Base-by-base conservation (phyloP, 2,329 filamentous ascomycete species). In the Neonectria neomacrospora region DNA sequence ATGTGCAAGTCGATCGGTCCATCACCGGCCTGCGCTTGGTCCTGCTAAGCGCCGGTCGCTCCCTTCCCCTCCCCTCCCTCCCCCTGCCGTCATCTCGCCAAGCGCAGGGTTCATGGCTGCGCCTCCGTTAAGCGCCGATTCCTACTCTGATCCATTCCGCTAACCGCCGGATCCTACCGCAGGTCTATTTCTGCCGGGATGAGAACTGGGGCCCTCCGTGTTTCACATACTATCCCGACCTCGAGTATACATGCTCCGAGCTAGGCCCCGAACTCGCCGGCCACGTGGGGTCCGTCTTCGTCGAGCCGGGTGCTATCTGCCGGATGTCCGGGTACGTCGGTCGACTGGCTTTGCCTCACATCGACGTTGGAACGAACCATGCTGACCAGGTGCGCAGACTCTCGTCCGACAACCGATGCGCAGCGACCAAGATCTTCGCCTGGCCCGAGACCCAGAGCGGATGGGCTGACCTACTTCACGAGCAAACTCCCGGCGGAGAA, bases 111-210 rank as follows among this genome's bases (percentile, higher is more conserved):
- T 37, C 34, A 5, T 16, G 34, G 34, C 32, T 37, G 32, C 32
- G 32, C 32, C 32, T 7, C 16, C 32, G 32, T 16, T 37, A 37
- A 37, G 34, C 34, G 34, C 34, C 34, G 34, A 37, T 37, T 37
- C 34, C 14, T 37, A 37, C 4, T 8, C 6, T 16, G 3, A 9
- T 26, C 23, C 3, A 26, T 9, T 20, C 37, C 7, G 39, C 51
- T 73, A 47, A 73, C 20, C n/a, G 10, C 28, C 34, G 3, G 14
- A 12, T 34, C 12, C 30, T 12, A 28, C 14, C n/a, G n/a, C 18
- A 73, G 71, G 65, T 73, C 22, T 73, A 73, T 62, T 73, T 73
- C 47, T 73, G 71, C 34, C 64, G 53, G 12, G 71, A 67, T 3
- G 70, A 73, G 58, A 73, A 73, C 47, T 73, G 71, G 70, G 67